Percentiles rank a stretch among this genome's conserved stretches.
These are phyloP conservation scores for Russula lepida DNA, from an alignment of 768 basidiomycete species.

Conservation along the genomic window DNA sequence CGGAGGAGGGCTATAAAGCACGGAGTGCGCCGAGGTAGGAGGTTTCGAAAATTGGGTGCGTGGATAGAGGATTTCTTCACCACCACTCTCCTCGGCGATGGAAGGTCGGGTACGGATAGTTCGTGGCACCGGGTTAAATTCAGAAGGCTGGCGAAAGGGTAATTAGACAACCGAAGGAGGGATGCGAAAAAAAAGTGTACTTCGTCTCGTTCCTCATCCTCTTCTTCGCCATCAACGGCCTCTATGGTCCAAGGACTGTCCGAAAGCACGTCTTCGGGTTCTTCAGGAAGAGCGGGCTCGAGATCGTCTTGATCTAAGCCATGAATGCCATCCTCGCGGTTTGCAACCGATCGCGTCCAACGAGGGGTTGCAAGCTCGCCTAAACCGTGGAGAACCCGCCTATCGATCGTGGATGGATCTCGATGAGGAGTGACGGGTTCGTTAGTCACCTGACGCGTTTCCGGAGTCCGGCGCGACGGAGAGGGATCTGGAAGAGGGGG, in stretches of 20 bases:
- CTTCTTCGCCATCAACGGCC: constrained; percentile 75
- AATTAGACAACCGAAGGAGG: background rate
- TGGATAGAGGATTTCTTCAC: constrained; percentile 85
- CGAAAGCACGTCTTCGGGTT: constrained; percentile 44
- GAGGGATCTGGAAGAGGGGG: constrained; percentile 34
- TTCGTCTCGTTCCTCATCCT: constrained; percentile 55
- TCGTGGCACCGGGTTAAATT: constrained; percentile 38
- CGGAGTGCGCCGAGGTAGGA: background rate
- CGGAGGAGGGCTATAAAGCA: background rate
- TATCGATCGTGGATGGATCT: constrained; percentile 75
- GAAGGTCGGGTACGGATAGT: constrained; percentile 55
- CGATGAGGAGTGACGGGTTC: constrained; percentile 66
- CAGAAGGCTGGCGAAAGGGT: constrained; percentile 31
- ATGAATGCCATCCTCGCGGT: constrained; percentile 27
- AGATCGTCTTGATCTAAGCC: constrained; percentile 28
- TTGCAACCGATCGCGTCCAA: constrained; percentile 57
- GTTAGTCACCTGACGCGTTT: constrained; percentile 35
- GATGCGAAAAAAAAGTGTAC: constrained; percentile 31
- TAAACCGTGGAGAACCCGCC: constrained; percentile 83
- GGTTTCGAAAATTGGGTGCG: constrained; percentile 33
- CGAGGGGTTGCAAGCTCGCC: constrained; percentile 96
- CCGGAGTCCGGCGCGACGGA: constrained; percentile 51
- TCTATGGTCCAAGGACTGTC: constrained; percentile 89
- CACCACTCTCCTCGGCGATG: constrained; percentile 75
- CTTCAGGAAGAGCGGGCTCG: constrained; percentile 25